Conservation (phyloP, 768 basidiomycete species). For the Peribolospora kevripleyi region DNA sequence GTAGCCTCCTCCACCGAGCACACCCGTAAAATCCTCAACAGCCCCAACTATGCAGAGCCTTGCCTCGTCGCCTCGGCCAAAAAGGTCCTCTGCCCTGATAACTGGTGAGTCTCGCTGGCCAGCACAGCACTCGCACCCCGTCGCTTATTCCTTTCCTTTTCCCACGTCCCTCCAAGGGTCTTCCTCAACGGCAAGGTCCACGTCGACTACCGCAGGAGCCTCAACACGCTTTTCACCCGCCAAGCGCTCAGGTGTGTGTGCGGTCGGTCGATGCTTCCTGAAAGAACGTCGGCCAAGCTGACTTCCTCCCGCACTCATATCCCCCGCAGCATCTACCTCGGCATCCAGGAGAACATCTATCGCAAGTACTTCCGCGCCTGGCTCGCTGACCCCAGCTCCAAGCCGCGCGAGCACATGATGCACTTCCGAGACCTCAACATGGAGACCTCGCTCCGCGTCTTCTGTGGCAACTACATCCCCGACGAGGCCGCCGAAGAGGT, state of each 20-base stretch:
- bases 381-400: constrained; percentile 30
- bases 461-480: constrained; percentile 76
- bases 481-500: constrained; percentile 55
- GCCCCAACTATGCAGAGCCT: constrained; percentile 73
- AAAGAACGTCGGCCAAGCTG: not conserved
- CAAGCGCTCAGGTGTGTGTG: constrained; percentile 56
- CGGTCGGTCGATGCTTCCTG: not conserved
- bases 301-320: not conserved
- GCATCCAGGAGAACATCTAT: constrained; percentile 57
- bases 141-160: not conserved
- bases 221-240: constrained; percentile 81
- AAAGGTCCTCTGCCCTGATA: constrained; percentile 53
- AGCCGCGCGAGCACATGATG: constrained; percentile 41
- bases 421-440: constrained; percentile 83
- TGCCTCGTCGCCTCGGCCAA: constrained; percentile 84
- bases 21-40: constrained; percentile 86
- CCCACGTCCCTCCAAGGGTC: constrained; percentile 34
- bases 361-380: constrained; percentile 51
- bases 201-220: constrained; percentile 70
- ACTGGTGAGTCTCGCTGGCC: constrained; percentile 35
- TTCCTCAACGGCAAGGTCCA: constrained; percentile 85
- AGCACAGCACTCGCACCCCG: not conserved
- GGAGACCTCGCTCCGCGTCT: constrained; percentile 86
- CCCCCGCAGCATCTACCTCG: constrained; percentile 43
- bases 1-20: constrained; percentile 87